Evolutionary conservation across 352 stramenopile species (phyloP), one percentile per base, ranked within the genome.

Genomic region (Phytophthora tubulina): DNA sequence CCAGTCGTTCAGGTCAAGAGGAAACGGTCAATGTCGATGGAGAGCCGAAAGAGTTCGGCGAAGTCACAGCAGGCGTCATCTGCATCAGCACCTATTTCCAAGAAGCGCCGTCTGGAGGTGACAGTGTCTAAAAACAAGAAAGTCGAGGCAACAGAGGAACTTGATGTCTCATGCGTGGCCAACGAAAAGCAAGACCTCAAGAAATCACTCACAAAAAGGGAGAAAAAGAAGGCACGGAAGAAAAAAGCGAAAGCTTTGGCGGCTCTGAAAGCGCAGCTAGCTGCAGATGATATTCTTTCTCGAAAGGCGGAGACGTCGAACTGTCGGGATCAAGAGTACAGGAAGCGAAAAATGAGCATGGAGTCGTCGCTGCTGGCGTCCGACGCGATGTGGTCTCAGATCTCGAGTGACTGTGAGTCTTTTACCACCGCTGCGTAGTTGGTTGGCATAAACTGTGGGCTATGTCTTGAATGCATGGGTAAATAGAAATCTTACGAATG

Each of bases 361-460:
- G 85, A 88, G 51, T 88, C 85, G 61, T 82, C 79, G 7, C 63
- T 93, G 30, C 64, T 93, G 35, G 75, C 75, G 14, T 84, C 82
- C 9, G 85, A 93, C 54, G 73, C 80, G 44, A 88, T 93, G 60
- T 93, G 85, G 85, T 89, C 73, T 27, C 68, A 91, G 58, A 87
- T 91, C 54, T 89, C 81, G 9, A 83, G 68, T 4, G 84, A 92
- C 46, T 57, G 58, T 36, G 41, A 67, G 14, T 60, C 38, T 11
- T 41, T 45, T 30, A 50, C 38, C 21, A 57, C 51, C 21, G n/a
- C 41, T 8, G 35, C 45, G 17, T 65, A 56, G 32, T n/a, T n/a
- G 10, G 17, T 14, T 46, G 11, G 13, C 0, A 17, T 13, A 21
- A 15, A 13, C 9, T 44, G 38, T n/a, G 38, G 38, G n/a, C n/a